Conservation (phyloP, 2,329 filamentous ascomycete genomes). For the Alternaria sp. region DNA sequence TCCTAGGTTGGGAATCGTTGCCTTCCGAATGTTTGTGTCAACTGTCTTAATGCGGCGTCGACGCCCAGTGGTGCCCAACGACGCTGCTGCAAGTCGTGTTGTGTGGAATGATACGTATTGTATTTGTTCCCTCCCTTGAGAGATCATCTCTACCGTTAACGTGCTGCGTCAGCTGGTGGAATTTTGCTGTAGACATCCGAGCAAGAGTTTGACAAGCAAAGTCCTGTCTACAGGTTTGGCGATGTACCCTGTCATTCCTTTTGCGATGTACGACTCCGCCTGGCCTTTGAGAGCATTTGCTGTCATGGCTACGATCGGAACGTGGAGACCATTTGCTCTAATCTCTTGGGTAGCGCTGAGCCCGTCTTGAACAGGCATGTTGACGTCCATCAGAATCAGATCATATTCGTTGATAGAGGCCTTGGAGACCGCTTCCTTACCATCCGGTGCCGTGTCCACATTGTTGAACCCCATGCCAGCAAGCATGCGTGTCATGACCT, state of each 20-base stretch:
- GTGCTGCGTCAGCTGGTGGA: slow-evolving; percentile 8
- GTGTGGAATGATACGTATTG: neutral
- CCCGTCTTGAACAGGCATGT: slow-evolving; percentile 45
- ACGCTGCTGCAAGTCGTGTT: neutral
- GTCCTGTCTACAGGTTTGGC: slow-evolving; percentile 62
- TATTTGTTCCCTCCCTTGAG: neutral
- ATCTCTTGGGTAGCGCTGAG: slow-evolving; percentile 36
- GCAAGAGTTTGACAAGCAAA: slow-evolving; percentile 53
- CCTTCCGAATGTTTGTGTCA: no score
- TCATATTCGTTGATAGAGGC: slow-evolving; percentile 25
- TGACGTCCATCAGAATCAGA: slow-evolving; percentile 46
- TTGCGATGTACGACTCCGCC: slow-evolving; percentile 59
- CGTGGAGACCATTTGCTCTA: slow-evolving; percentile 20
- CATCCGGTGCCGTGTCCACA: slow-evolving; percentile 51
- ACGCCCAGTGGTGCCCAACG: neutral
- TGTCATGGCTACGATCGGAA: slow-evolving; percentile 62
- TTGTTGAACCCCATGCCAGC: slow-evolving; percentile 41
- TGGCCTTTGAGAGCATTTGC: slow-evolving; percentile 64
- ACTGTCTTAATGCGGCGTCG: neutral
- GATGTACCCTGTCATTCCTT: slow-evolving; percentile 64
- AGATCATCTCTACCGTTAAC: neutral
- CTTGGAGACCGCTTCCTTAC: slow-evolving; percentile 50
- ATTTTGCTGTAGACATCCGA: slow-evolving; percentile 29
- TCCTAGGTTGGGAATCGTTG: neutral
- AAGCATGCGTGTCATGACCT: slow-evolving; percentile 57